A percentile compares a stretch with the other conserved stretches of the same genome.
Evolutionary conservation across 768 basidiomycete species (phyloP).

Genomic region (Russula griseocarnosa): DNA sequence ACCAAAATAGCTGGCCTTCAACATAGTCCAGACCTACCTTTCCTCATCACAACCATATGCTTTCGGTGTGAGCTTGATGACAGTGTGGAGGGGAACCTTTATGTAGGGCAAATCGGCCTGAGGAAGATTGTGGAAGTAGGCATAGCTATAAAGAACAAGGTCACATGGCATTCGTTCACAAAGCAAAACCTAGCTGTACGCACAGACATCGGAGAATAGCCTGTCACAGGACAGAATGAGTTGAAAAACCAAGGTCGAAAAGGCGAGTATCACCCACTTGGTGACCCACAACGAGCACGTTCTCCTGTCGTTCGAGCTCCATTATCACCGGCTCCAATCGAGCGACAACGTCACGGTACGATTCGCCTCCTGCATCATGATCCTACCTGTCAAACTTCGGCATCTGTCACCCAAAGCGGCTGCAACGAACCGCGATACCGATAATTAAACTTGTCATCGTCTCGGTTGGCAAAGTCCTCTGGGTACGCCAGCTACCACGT

Average conservation of each 20-base stretch:
- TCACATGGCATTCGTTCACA: slow-evolving; percentile 3
- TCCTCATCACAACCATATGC: slow-evolving; percentile 99
- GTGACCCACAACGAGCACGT: slow-evolving; percentile 95
- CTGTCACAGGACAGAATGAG: slow-evolving; percentile 33
- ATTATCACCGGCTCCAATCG: slow-evolving; percentile 97
- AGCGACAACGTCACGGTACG: slow-evolving; percentile 94
- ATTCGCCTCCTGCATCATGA: slow-evolving; percentile 67
- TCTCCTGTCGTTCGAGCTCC: slow-evolving; percentile 97
- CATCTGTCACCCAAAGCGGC: neutral
- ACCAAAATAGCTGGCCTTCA: neutral
- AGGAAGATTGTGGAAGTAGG: slow-evolving; percentile 90
- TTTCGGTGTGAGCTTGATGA: slow-evolving; percentile 96
- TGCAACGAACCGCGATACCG: slow-evolving; percentile 67
- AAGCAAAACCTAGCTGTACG: slow-evolving; percentile 31
- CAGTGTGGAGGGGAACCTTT: slow-evolving; percentile 94
- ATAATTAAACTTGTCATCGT: slow-evolving; percentile 99
- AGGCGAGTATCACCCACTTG: slow-evolving; percentile 48
- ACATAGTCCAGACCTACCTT: slow-evolving; percentile 45
- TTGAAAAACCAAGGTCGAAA: neutral
- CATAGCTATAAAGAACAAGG: slow-evolving; percentile 58
- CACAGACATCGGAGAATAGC: slow-evolving; percentile 78
- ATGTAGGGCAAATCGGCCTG: slow-evolving; percentile 96
- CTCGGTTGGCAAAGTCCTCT: slow-evolving; percentile 96
- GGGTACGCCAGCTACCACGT: slow-evolving; percentile 77
- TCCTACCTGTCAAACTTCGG: neutral